Base-by-base conservation (phyloP, 2,329 filamentous ascomycete species). In the Reticulascus tulasneorum region DNA sequence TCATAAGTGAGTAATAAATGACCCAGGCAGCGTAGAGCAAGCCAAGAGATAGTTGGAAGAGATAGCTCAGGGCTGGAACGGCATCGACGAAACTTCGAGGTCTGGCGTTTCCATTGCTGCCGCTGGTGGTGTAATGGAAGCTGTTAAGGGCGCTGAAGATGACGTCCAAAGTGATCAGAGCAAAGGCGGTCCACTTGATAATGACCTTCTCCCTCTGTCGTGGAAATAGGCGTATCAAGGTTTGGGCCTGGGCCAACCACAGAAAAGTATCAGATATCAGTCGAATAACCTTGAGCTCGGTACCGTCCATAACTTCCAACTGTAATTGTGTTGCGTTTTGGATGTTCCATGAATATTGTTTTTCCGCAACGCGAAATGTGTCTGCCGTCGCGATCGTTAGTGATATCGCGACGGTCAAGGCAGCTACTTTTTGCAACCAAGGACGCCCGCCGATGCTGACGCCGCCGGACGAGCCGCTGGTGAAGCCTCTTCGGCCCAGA, bases 171-270 rank as follows among this genome's bases (percentile, higher is more conserved):
- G 88, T 78, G 53, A 98, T 96, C 38, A 98, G 76, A 4, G 85
- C 89, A 56, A 97, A 96, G 2, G 91, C 93, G 12, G 91, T 88
- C 91, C 91, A 98, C 66, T 97, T 97, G 65, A 98, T 98, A 48
- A 97, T 86, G 34, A 97, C 82, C 64, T 97, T 97, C 64, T 98
- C 93, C 54, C 94, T 86, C 55, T 97, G 91, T 22, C 93, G 86
- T 7, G 93, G 93, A 50, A 98, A 98, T 2, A 98, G 72, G 35
- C 93, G 84, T 50, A 97, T 97, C 39, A 98, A 66, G 0, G 93
- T 98, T 65, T 98, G 93, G 2, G 94, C 91, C 62, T 98, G 93
- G 2, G 93, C 93, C 24, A 98, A 79, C 91, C 93, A 97, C 20
- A 98, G 72, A 59, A 97, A 97, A 1, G 93, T 90, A 60, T 95